A percentile compares a stretch with the other conserved stretches of the same genome.
Conservation (phyloP, 129 eudicot genomes). For the Erigeron canadensis region DNA sequence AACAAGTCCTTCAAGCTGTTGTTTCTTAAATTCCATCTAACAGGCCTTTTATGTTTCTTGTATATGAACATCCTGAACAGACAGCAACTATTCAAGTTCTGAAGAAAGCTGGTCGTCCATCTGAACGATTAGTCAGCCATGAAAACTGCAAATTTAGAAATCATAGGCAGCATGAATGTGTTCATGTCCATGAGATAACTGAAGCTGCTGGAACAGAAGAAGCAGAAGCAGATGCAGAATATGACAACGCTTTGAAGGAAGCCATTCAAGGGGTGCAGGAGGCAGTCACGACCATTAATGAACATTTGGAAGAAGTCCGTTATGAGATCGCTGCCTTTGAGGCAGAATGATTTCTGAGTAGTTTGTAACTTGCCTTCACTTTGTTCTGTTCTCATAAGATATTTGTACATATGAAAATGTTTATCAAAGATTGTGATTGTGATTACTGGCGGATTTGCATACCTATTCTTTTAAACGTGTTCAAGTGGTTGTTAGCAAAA, state of each 20-base stretch:
- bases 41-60: neutral
- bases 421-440: no score
- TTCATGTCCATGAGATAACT: slow-evolving; percentile 86
- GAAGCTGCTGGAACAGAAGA: slow-evolving; percentile 99
- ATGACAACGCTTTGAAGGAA: slow-evolving; percentile 78
- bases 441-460: no score
- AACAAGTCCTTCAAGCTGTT: neutral
- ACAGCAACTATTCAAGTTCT: slow-evolving; percentile 89
- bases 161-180: slow-evolving; percentile 65
- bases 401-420: no score
- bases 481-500: no score
- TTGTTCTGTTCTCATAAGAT: no score
- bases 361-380: no score
- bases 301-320: slow-evolving; percentile 83
- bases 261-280: slow-evolving; percentile 91
- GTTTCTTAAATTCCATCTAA: slow-evolving; percentile 12
- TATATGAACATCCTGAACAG: slow-evolving; percentile 33
- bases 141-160: slow-evolving; percentile 70
- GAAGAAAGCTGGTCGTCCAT: slow-evolving; percentile 96
- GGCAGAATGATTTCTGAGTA: slow-evolving; percentile 30
- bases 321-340: slow-evolving; percentile 92
- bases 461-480: no score
- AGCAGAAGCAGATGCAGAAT: slow-evolving; percentile 96
- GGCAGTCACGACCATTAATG: slow-evolving; percentile 76
- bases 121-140: slow-evolving; percentile 86